phyloP scores from a whole-genome alignment of 257 asterid species.

The Petunia axillaris region DNA sequence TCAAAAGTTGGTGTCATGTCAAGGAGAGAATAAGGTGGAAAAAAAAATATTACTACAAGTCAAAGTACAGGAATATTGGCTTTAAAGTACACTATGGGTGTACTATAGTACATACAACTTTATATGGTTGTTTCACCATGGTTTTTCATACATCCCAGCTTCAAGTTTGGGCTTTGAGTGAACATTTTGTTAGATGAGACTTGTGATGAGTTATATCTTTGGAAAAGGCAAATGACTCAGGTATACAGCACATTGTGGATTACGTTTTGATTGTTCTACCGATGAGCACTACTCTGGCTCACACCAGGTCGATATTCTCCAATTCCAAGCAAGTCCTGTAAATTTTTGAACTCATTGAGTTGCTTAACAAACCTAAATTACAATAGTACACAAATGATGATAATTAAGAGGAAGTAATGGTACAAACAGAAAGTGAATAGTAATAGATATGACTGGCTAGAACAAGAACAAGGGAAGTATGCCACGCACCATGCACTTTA shows the following conservation, averaged over 20 bases:
- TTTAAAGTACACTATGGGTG: slow-evolving; percentile 9
- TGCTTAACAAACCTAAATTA: slow-evolving; percentile 20
- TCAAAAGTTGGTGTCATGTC: not conserved
- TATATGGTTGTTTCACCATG: not conserved
- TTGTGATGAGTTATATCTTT: not conserved
- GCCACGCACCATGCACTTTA: not conserved
- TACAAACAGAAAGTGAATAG: slow-evolving; percentile 5
- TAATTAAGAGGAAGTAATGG: not conserved
- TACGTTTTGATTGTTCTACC: slow-evolving; percentile 23
- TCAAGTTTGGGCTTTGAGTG: not conserved
- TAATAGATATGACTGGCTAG: not conserved
- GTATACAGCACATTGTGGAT: not conserved
- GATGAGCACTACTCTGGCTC: slow-evolving; percentile 43
- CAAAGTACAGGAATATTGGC: not conserved
- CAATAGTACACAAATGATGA: not conserved
- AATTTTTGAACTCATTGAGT: slow-evolving; percentile 25
- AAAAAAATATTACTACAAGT: not conserved
- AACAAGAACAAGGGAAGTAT: not conserved
- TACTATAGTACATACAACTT: slow-evolving; percentile 6
- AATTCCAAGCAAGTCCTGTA: slow-evolving; percentile 96
- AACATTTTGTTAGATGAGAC: not conserved
- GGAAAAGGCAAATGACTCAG: not conserved
- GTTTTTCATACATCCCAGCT: not conserved
- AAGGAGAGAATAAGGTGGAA: not conserved
- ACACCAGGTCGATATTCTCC: slow-evolving; percentile 88